Conservation (phyloP, 106 monocot species). For the Hemerocallis citrina region DNA sequence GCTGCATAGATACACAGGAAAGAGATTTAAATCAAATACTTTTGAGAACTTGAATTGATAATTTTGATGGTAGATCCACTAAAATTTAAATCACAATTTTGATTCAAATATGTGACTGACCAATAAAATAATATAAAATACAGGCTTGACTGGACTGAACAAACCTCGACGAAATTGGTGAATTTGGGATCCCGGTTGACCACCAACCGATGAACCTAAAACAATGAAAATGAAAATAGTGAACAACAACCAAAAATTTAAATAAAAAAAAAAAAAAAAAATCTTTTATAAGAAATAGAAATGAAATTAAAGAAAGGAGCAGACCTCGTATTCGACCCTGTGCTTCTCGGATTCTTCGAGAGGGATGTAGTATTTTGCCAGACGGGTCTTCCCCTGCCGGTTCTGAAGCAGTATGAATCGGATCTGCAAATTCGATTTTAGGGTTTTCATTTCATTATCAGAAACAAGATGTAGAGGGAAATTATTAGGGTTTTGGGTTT, state of each 20-base stretch:
- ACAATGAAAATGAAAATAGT: constrained; percentile 2
- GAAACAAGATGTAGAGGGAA: too few relatives aligned
- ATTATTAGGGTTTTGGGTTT: too few relatives aligned
- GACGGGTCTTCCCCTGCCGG: constrained; percentile 95
- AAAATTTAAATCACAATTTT: too few relatives aligned
- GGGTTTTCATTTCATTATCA: too few relatives aligned
- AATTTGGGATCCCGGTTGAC: constrained; percentile 97
- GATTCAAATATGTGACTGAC: too few relatives aligned
- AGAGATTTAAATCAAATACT: too few relatives aligned
- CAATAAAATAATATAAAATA: background rate
- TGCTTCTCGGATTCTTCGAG: constrained; percentile 99
- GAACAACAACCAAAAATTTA: background rate
- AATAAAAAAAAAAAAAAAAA: background rate
- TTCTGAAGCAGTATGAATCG: constrained; percentile 97
- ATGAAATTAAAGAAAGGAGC: background rate
- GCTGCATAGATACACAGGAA: too few relatives aligned
- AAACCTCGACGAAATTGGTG: constrained; percentile 97
- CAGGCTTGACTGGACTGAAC: background rate
- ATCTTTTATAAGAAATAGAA: background rate
- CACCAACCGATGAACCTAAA: constrained; percentile 86
- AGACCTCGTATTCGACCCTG: constrained; percentile 94
- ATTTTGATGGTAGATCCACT: too few relatives aligned
- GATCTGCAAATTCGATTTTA: constrained; percentile 69
- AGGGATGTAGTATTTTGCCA: constrained; percentile 93
- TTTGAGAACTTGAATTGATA: too few relatives aligned